Evolutionary conservation across 1,284 basidiomycete genomes (phyloP).

Genomic region (Ganoderma leucocontextum): DNA sequence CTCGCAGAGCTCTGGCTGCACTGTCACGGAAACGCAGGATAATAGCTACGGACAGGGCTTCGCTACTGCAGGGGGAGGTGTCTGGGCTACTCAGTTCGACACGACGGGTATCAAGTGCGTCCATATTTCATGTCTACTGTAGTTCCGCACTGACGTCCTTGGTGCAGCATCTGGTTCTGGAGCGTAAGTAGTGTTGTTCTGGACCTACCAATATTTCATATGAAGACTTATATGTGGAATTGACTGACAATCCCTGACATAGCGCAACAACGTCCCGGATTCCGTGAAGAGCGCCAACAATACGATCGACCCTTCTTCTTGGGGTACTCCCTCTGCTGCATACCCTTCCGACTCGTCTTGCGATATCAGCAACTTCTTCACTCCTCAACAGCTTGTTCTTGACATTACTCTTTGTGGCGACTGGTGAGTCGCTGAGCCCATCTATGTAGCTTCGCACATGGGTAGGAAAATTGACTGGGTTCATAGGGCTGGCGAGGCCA

Average conservation of each 20-base stretch:
- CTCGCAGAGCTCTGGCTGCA: conserved; percentile 58
- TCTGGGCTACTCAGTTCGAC: conserved; percentile 71
- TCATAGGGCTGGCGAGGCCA: conserved; percentile 53
- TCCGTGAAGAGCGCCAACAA: conserved; percentile 36
- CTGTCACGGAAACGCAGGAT: conserved; percentile 54
- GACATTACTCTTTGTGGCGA: conserved; percentile 66
- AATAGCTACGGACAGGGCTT: conserved; percentile 66
- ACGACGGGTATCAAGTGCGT: conserved; percentile 49
- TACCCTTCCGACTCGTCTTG: conserved; percentile 54
- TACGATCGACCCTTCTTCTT: conserved; percentile 58
- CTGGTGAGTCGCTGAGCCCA: conserved; percentile 46
- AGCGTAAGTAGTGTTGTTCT: conserved; percentile 47
- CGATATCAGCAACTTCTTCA: conserved; percentile 59
- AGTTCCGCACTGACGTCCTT: conserved; percentile 24
- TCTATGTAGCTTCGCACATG: background rate
- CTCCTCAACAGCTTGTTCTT: conserved; percentile 59
- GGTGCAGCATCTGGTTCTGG: conserved; percentile 71
- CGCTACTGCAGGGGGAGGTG: conserved; percentile 66
- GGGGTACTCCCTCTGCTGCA: conserved; percentile 67
- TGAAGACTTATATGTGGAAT: background rate
- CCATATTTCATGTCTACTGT: background rate
- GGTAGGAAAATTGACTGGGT: background rate
- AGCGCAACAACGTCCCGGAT: conserved; percentile 51
- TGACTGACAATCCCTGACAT: conserved; percentile 13
- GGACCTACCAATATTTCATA: background rate